Conservation (phyloP, 306 rosid species). For the Prunus salicina region DNA sequence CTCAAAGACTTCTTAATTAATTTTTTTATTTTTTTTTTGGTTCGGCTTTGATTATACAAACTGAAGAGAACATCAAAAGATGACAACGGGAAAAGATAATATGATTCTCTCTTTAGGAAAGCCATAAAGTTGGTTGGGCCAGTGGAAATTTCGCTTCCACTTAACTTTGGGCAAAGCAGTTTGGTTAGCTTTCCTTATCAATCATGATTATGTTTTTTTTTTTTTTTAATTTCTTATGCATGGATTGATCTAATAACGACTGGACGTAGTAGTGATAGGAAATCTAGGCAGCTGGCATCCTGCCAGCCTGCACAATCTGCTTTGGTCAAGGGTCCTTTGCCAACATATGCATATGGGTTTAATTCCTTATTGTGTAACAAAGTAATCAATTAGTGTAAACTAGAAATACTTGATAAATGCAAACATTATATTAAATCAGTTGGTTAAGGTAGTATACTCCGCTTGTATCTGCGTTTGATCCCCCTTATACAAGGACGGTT, state of each 20-base stretch:
- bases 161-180: background rate
- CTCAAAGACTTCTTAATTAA: no score
- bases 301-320: background rate
- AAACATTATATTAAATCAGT: no score
- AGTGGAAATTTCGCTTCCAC: background rate
- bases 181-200: constrained; percentile 20
- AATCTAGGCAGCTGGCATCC: background rate
- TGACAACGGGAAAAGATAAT: background rate
- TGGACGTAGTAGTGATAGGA: background rate
- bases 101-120: background rate
- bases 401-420: background rate
- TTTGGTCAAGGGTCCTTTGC: no score
- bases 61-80: no score
- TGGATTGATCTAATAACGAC: background rate
- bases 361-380: background rate
- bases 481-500: no score
- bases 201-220: background rate
- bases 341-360: background rate
- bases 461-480: no score
- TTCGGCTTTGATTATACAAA: no score
- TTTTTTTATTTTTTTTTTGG: no score
- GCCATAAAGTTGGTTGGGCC: background rate
- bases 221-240: no score
- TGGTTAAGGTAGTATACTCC: no score
- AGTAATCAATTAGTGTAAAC: background rate